Conservation (phyloP, 2,329 filamentous ascomycete species). For the Fusarium cyanostomum region DNA sequence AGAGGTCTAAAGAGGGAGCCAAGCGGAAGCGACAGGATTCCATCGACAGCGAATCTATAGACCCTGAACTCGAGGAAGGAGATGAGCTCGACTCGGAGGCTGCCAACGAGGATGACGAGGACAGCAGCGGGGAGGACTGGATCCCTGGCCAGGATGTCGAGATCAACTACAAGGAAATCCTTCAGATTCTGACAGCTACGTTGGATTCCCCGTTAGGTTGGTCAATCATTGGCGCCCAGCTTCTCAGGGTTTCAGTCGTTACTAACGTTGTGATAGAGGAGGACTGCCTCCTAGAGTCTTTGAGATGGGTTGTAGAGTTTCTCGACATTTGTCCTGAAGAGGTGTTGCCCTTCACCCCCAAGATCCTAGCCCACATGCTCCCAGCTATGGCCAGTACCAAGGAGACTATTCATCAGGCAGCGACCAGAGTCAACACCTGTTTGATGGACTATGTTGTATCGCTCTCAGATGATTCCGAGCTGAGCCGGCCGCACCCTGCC, state of each 20-base stretch:
- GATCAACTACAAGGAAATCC: slow-evolving; percentile 89
- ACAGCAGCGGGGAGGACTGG: slow-evolving; percentile 88
- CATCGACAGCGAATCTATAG: slow-evolving; percentile 71
- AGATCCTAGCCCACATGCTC: slow-evolving; percentile 88
- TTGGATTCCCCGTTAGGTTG: slow-evolving; percentile 82
- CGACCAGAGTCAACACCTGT: slow-evolving; percentile 87
- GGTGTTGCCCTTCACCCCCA: slow-evolving; percentile 92
- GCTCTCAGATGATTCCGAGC: slow-evolving; percentile 74
- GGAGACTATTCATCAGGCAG: slow-evolving; percentile 87
- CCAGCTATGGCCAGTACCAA: slow-evolving; percentile 94
- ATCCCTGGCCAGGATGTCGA: slow-evolving; percentile 96
- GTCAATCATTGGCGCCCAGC: slow-evolving; percentile 27
- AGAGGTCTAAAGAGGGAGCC: slow-evolving; percentile 72
- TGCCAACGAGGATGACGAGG: slow-evolving; percentile 65
- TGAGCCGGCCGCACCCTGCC: slow-evolving; percentile 39
- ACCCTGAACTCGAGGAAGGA: slow-evolving; percentile 67
- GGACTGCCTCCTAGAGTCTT: slow-evolving; percentile 87
- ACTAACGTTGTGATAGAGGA: slow-evolving; percentile 69
- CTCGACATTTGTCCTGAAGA: slow-evolving; percentile 98
- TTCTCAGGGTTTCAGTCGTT: not conserved
- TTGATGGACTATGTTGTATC: slow-evolving; percentile 96
- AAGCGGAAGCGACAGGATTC: slow-evolving; percentile 76
- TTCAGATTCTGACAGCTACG: slow-evolving; percentile 91
- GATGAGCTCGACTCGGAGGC: slow-evolving; percentile 68
- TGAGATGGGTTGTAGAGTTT: slow-evolving; percentile 96